These are phyloP conservation scores for Spergularia bocconei DNA, from an alignment of 148 eudicot species.

Conservation along the genomic window DNA sequence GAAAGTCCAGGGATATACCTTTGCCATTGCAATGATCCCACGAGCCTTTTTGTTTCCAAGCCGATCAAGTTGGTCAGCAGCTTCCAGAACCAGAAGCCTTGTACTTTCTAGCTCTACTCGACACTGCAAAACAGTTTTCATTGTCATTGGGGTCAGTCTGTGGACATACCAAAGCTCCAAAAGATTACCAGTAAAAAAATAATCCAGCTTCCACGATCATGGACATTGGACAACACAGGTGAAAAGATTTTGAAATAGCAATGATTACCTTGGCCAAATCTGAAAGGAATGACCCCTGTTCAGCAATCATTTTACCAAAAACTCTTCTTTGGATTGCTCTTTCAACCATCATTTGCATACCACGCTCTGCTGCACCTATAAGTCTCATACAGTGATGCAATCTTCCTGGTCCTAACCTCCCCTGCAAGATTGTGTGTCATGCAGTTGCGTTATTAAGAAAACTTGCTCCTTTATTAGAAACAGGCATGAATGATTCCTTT, in stretches of 20 bases:
- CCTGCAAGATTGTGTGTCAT: conserved; percentile 41
- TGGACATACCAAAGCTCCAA: background rate
- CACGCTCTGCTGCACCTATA: conserved; percentile 95
- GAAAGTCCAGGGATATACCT: conserved; percentile 42
- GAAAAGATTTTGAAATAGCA: background rate
- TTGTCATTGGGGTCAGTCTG: background rate
- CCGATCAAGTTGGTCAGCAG: conserved; percentile 95
- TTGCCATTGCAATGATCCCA: conserved; percentile 92
- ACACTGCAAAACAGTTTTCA: conserved; percentile 45
- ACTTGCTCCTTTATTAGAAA: background rate
- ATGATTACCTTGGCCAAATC: conserved; percentile 75
- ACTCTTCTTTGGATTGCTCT: conserved; percentile 79
- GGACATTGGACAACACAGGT: background rate
- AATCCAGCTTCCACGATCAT: background rate
- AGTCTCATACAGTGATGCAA: conserved; percentile 97
- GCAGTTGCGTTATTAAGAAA: background rate
- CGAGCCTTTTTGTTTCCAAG: conserved; percentile 92
- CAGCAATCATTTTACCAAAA: conserved; percentile 88
- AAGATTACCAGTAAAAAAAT: background rate
- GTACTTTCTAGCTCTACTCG: conserved; percentile 84
- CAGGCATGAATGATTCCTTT: background rate
- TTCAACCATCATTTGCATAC: conserved; percentile 89
- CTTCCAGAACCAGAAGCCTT: conserved; percentile 85
- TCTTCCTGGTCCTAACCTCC: conserved; percentile 98
- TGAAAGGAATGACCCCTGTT: conserved; percentile 91